Evolutionary conservation across 805 yeast species (phyloP).

Genomic region (Teunomyces tritomae): DNA sequence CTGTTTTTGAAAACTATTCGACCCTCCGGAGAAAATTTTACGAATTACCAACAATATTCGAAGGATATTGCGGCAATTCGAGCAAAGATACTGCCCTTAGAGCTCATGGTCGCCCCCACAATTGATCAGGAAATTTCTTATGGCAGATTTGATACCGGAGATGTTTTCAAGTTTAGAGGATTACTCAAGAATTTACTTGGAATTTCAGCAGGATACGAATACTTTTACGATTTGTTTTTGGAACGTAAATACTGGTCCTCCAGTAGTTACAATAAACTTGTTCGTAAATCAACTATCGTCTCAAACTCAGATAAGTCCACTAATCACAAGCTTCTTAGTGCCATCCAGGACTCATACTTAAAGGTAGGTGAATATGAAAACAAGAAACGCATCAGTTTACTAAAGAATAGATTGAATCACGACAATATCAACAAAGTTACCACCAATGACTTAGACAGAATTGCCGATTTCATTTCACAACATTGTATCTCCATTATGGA

Average conservation of each 20-base stretch:
- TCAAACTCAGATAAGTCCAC: not conserved
- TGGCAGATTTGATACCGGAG: constrained; percentile 27
- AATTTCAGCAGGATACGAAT: constrained; percentile 22
- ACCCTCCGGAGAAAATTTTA: constrained; percentile 24
- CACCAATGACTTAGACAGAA: constrained; percentile 23
- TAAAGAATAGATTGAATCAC: constrained; percentile 14
- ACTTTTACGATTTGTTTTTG: constrained; percentile 26
- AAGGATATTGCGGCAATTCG: constrained; percentile 18
- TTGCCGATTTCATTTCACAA: constrained; percentile 18
- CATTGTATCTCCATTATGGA: constrained; percentile 16
- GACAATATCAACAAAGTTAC: constrained; percentile 13
- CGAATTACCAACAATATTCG: constrained; percentile 19
- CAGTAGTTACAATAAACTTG: constrained; percentile 9
- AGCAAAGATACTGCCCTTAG: constrained; percentile 17
- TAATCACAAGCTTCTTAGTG: constrained; percentile 22
- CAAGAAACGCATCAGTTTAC: constrained; percentile 15
- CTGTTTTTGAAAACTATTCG: constrained; percentile 22
- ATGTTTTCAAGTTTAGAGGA: constrained; percentile 24
- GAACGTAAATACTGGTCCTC: constrained; percentile 22
- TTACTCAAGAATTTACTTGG: constrained; percentile 20
- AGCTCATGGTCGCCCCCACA: constrained; percentile 14
- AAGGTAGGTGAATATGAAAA: constrained; percentile 29
- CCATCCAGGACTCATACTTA: constrained; percentile 26
- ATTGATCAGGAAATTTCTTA: constrained; percentile 23
- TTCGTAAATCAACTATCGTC: constrained; percentile 5